These are phyloP conservation scores for Alternaria dauci DNA, from an alignment of 2,329 filamentous ascomycete species.

Conservation along the genomic window DNA sequence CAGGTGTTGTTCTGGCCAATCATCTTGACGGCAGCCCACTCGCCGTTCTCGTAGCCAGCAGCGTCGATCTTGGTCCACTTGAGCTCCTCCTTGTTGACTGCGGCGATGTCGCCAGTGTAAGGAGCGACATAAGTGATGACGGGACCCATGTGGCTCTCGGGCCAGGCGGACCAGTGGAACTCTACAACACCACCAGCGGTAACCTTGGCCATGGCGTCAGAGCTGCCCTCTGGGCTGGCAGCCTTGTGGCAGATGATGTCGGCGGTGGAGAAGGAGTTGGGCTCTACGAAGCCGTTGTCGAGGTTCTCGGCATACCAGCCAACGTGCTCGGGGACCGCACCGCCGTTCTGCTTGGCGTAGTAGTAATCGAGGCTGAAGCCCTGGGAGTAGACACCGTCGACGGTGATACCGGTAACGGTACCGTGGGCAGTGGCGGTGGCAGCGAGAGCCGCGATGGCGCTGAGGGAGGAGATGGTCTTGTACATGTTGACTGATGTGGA, in stretches of 20 bases:
- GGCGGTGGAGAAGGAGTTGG: slow-evolving; percentile 35
- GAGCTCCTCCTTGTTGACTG: slow-evolving; percentile 46
- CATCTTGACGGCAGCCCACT: slow-evolving; percentile 51
- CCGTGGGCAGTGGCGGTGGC: slow-evolving; percentile 58
- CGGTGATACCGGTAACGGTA: slow-evolving; percentile 55
- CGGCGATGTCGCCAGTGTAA: slow-evolving; percentile 42
- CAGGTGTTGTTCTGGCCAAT: slow-evolving; percentile 60
- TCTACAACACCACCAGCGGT: slow-evolving; percentile 66
- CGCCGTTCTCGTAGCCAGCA: slow-evolving; percentile 40
- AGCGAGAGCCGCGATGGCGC: slow-evolving; percentile 46
- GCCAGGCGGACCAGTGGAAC: slow-evolving; percentile 61
- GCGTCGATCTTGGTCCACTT: slow-evolving; percentile 52
- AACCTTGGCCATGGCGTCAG: slow-evolving; percentile 60
- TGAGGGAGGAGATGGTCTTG: slow-evolving; percentile 36
- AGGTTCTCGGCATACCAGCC: slow-evolving; percentile 57
- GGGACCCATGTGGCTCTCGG: slow-evolving; percentile 50
- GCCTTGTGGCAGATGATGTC: slow-evolving; percentile 69
- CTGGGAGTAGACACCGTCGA: slow-evolving; percentile 58
- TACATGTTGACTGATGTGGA: slow-evolving; percentile 35
- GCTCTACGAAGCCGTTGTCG: slow-evolving; percentile 49
- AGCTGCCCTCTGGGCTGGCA: slow-evolving; percentile 54
- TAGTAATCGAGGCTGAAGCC: slow-evolving; percentile 56
- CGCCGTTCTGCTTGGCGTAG: slow-evolving; percentile 43
- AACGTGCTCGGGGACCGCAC: slow-evolving; percentile 43
- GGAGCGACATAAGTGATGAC: slow-evolving; percentile 52